A percentile compares a stretch with the other conserved stretches of the same genome.
Conservation (phyloP, 345 rosid species). For the Psidium guajava region DNA sequence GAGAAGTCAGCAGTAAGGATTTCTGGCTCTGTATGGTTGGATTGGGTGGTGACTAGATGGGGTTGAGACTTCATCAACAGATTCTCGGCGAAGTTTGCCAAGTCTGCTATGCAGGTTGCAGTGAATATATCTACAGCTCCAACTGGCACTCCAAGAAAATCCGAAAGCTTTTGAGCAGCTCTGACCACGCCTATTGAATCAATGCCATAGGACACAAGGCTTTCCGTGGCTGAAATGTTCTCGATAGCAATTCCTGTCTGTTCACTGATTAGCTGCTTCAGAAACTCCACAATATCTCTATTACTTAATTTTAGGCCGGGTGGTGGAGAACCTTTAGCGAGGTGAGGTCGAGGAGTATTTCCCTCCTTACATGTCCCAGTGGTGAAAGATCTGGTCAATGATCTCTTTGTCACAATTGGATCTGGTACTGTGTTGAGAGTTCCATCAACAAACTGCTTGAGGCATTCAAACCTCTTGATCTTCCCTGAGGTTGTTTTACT, state of each 20-base stretch:
- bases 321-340: conserved; percentile 7
- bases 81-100: conserved; percentile 51
- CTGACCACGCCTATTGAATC: conserved; percentile 65
- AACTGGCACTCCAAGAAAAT: conserved; percentile 49
- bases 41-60: conserved; percentile 11
- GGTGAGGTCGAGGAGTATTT: conserved; percentile 28
- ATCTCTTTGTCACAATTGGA: conserved; percentile 22
- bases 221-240: conserved; percentile 33
- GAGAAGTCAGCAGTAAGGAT: conserved; percentile 12
- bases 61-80: conserved; percentile 38
- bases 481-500: conserved; percentile 66
- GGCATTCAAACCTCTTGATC: conserved; percentile 68
- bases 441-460: conserved; percentile 45
- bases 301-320: conserved; percentile 17
- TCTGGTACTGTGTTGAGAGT: conserved; percentile 28
- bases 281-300: conserved; percentile 34
- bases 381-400: conserved; percentile 27
- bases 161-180: conserved; percentile 64
- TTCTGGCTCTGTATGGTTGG: conserved; percentile 17
- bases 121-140: conserved; percentile 70
- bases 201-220: conserved; percentile 49
- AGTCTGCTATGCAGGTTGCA: conserved; percentile 48
- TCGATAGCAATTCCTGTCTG: conserved; percentile 31
- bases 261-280: conserved; percentile 36
- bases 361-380: conserved; percentile 40